Evolutionary conservation across 768 basidiomycete genomes (phyloP).

Genomic region (Hericium alpestre): DNA sequence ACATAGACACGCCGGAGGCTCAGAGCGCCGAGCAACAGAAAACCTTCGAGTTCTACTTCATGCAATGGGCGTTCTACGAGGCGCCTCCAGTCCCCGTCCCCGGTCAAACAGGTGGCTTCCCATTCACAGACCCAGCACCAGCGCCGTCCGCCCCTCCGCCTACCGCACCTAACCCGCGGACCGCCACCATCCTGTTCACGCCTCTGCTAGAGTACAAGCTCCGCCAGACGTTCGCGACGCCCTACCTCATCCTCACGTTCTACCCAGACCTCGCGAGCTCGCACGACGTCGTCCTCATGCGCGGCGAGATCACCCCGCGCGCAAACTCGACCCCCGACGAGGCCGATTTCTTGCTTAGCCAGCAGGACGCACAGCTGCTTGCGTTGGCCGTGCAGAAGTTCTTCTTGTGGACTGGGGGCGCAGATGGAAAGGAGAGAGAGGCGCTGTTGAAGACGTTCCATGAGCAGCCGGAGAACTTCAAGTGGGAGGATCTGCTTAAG

Average conservation of each 20-base stretch:
- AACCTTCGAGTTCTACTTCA: constrained; percentile 72
- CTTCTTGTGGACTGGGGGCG: constrained; percentile 52
- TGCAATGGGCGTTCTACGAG: constrained; percentile 86
- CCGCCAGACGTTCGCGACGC: constrained; percentile 75
- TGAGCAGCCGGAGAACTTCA: constrained; percentile 66
- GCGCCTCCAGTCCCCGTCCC: constrained; percentile 49
- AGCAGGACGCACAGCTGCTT: constrained; percentile 78
- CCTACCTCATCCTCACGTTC: constrained; percentile 81
- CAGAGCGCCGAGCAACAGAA: constrained; percentile 9
- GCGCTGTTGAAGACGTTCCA: constrained; percentile 62
- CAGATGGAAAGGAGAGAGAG: constrained; percentile 29
- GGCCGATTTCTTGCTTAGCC: constrained; percentile 50
- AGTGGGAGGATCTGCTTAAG: constrained; percentile 71
- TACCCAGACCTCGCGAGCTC: constrained; percentile 81
- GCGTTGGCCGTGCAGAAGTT: constrained; percentile 76
- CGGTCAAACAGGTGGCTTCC: constrained; percentile 28
- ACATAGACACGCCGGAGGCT: constrained; percentile 23
- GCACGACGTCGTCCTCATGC: constrained; percentile 75
- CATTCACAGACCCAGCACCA: constrained; percentile 23
- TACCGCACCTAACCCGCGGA: constrained; percentile 32
- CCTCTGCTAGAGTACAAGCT: constrained; percentile 90
- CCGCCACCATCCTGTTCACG: constrained; percentile 81
- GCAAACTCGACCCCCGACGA: not conserved
- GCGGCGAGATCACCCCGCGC: constrained; percentile 83
- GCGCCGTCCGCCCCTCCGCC: constrained; percentile 15